A percentile compares a stretch with the other conserved stretches of the same genome.
Conservation (phyloP, 768 basidiomycete species). For the Phlegmacium glaucopus region DNA sequence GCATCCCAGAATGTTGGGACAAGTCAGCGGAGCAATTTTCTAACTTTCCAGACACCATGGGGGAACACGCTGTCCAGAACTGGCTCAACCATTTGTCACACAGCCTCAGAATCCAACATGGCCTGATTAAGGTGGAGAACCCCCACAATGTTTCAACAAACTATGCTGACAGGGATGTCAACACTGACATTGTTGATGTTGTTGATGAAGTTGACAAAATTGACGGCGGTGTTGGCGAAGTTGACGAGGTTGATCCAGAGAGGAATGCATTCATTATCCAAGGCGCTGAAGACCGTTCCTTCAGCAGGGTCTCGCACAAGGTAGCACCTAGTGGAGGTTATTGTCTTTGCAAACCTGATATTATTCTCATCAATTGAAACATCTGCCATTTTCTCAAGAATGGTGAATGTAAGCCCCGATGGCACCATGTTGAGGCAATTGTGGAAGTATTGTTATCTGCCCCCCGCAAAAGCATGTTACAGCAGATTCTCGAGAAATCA, state of each 20-base stretch:
- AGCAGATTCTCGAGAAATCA: conserved; percentile 11
- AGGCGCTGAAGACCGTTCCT: not conserved
- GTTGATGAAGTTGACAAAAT: not conserved
- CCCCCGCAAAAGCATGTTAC: not conserved
- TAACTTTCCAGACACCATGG: not conserved
- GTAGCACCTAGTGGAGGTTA: conserved; percentile 6
- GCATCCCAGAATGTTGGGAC: not conserved
- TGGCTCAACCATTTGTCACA: conserved; percentile 1
- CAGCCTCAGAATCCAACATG: not conserved
- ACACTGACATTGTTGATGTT: not conserved
- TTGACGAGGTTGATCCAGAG: not conserved
- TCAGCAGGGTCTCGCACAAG: conserved; percentile 1
- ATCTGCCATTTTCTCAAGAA: conserved; percentile 6
- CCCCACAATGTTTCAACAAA: not conserved
- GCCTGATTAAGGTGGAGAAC: not conserved
- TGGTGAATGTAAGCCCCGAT: conserved; percentile 3
- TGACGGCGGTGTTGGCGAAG: not conserved
- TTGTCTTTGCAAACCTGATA: conserved; percentile 6
- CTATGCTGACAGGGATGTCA: conserved; percentile 2
- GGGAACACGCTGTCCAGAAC: not conserved
- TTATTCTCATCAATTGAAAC: conserved; percentile 8
- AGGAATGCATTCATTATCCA: not conserved
- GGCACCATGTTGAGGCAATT: conserved; percentile 5
- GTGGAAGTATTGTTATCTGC: conserved; percentile 1
- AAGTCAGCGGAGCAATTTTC: not conserved